Evolutionary conservation across 768 basidiomycete genomes (phyloP), one percentile per base, ranked within the genome.

Genomic region (Rossbeevera mucosa): DNA sequence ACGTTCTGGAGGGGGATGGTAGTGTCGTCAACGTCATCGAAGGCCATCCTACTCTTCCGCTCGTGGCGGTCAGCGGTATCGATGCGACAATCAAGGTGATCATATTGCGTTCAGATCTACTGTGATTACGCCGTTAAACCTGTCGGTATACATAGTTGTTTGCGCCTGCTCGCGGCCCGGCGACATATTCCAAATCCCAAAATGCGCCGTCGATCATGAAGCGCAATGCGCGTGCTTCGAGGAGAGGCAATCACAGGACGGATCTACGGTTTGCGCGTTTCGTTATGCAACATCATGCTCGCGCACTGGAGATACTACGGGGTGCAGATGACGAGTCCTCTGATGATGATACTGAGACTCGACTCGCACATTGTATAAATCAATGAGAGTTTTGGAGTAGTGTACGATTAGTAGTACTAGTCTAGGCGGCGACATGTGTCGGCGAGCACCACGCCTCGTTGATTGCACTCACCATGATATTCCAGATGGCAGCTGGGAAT

Each of bases 41-140:
- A 68, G 82, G 81, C 1, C 91, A 94, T 58, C 75, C 92, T 0
- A 76, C 81, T 40, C 70, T 93, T 14, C 91, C 92, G 0, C 69
- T 94, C 20, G 65, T 92, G n/a, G 91, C 91, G 4, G 84, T 88
- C 41, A 89, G 86, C 64, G 93, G 93, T 1, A 93, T 95, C 45
- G 93, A 94, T 61, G 72, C 76, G 11, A 90, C 89, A 9, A 79
- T 94, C 44, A 94, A 95, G 77, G 88, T 88, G 52, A 55, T 71
- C 48, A 46, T 33, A n/a, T n/a, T n/a, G n/a, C 7, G 16, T 38
- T 43, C 43, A 22, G 30, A 59, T 54, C 40, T 41, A 45, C 13
- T 9, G 20, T 9, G 47, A 33, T 24, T 29, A n/a, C 4, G 4
- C 1, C 18, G 25, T 14, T 53, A 31, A 55, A 43, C 7, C n/a